phyloP scores from a whole-genome alignment of 2,329 filamentous ascomycete genomes.

The Talaromyces sp. region DNA sequence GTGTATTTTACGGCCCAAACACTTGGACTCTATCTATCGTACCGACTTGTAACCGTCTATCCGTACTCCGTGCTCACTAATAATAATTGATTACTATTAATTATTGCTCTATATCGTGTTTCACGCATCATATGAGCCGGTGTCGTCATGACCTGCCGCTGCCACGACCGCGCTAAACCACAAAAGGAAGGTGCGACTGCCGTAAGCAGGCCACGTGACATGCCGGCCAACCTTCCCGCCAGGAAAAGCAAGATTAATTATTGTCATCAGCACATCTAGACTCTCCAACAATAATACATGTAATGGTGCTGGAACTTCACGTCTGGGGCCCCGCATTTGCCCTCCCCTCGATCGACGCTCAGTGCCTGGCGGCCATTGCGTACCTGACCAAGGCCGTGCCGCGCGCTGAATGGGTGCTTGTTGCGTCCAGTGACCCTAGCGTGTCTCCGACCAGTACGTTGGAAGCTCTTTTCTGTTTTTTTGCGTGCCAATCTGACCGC shows the following conservation, averaged over 20 bases:
- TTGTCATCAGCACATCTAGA: too few species aligned
- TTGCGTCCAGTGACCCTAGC: constrained; percentile 67
- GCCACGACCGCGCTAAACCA: not conserved
- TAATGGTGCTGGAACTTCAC: constrained; percentile 67
- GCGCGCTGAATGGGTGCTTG: constrained; percentile 58
- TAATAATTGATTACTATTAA: too few species aligned
- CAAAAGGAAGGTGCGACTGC: not conserved
- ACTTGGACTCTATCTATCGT: not conserved
- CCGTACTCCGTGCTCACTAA: too few species aligned
- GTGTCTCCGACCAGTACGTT: constrained; percentile 63
- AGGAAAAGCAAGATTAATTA: too few species aligned
- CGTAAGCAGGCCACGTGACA: not conserved
- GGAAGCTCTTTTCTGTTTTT: not conserved
- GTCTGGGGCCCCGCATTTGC: constrained; percentile 87
- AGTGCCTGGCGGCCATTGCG: constrained; percentile 78
- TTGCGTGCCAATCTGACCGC: not conserved
- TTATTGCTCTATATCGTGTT: too few species aligned
- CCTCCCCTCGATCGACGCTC: constrained; percentile 82
- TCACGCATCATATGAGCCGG: not conserved
- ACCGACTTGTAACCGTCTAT: too few species aligned
- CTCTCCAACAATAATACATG: constrained; percentile 12
- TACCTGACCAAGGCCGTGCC: constrained; percentile 63
- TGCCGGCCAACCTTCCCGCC: not conserved
- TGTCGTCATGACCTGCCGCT: not conserved
- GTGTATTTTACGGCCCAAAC: not conserved